These are phyloP conservation scores for Euryodendron excelsum DNA, from an alignment of 148 eudicot species.

Conservation along the genomic window DNA sequence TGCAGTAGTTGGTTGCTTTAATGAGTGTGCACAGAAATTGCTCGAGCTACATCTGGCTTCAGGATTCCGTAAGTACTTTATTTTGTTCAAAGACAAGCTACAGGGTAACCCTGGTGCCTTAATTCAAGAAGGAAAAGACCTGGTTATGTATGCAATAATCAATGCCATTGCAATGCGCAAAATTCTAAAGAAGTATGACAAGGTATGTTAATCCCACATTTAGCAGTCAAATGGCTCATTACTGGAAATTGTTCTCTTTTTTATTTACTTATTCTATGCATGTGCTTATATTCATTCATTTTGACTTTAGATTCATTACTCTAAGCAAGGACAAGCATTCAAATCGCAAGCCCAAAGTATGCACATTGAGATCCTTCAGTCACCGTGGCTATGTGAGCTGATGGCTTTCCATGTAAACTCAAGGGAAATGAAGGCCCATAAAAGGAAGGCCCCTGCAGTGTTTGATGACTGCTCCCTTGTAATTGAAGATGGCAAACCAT, in stretches of 20 bases:
- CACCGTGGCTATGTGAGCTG: conserved; percentile 96
- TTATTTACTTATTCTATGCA: too few species aligned
- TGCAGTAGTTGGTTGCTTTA: conserved; percentile 76
- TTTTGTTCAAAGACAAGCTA: conserved; percentile 61
- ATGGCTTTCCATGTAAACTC: conserved; percentile 87
- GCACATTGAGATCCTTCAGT: conserved; percentile 92
- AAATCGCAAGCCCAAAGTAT: conserved; percentile 82
- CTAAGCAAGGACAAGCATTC: conserved; percentile 89
- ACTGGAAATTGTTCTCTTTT: too few species aligned
- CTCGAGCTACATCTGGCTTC: conserved; percentile 73
- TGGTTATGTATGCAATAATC: conserved; percentile 77
- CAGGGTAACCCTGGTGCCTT: conserved; percentile 49
- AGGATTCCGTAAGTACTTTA: conserved; percentile 62
- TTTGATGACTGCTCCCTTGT: conserved; percentile 64
- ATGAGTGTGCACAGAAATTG: conserved; percentile 72
- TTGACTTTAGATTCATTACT: conserved; percentile 66
- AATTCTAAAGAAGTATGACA: conserved; percentile 88
- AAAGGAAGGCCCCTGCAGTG: conserved; percentile 35
- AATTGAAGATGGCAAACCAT: conserved; percentile 38
- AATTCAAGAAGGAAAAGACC: conserved; percentile 74
- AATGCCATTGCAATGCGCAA: conserved; percentile 87
- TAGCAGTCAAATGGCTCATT: too few species aligned
- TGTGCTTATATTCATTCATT: neutral
- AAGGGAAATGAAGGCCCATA: conserved; percentile 46
- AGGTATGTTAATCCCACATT: conserved; percentile 40